Percentiles rank a stretch among this genome's conserved stretches.
These are phyloP conservation scores for Cyberlindnera sargentensis DNA, from an alignment of 805 yeast genomes.

Conservation along the genomic window DNA sequence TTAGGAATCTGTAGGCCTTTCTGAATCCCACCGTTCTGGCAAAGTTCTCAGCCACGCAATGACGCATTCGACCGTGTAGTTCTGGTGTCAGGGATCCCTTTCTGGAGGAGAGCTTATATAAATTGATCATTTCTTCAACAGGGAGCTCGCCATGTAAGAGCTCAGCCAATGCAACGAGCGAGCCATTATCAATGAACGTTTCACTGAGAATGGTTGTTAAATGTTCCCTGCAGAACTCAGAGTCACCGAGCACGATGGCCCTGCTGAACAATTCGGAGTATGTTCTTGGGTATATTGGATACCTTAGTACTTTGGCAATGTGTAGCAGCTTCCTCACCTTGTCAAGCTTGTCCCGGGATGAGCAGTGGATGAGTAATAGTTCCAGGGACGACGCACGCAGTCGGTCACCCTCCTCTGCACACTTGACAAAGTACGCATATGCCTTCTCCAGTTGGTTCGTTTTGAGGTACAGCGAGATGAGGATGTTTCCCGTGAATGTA, in stretches of 20 bases:
- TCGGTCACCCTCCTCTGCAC: neutral
- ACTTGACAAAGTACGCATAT: neutral
- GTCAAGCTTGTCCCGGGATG: slow-evolving; percentile 3
- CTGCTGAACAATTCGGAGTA: slow-evolving; percentile 5
- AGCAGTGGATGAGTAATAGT: slow-evolving; percentile 8
- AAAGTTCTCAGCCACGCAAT: slow-evolving; percentile 7
- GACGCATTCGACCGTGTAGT: slow-evolving; percentile 3
- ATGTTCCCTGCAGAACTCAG: slow-evolving; percentile 1
- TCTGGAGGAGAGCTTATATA: slow-evolving; percentile 2
- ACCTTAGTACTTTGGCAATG: neutral
- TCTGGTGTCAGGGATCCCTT: slow-evolving; percentile 4
- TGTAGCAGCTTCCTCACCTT: slow-evolving; percentile 6
- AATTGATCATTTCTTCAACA: slow-evolving; percentile 7
- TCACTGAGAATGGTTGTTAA: slow-evolving; percentile 4
- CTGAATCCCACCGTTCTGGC: slow-evolving; percentile 7
- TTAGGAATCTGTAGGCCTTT: slow-evolving; percentile 6
- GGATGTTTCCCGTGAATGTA: neutral
- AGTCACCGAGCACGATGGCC: slow-evolving; percentile 6
- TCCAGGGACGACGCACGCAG: slow-evolving; percentile 9
- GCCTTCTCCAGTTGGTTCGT: slow-evolving; percentile 6
- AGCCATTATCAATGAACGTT: slow-evolving; percentile 12
- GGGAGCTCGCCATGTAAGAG: slow-evolving; percentile 2
- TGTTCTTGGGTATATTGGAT: slow-evolving; percentile 13
- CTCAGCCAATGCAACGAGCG: slow-evolving; percentile 11
- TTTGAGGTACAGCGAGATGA: slow-evolving; percentile 7